Evolutionary conservation across 179 eudicot genomes (phyloP).

Genomic region (Amaranthus tricolor): DNA sequence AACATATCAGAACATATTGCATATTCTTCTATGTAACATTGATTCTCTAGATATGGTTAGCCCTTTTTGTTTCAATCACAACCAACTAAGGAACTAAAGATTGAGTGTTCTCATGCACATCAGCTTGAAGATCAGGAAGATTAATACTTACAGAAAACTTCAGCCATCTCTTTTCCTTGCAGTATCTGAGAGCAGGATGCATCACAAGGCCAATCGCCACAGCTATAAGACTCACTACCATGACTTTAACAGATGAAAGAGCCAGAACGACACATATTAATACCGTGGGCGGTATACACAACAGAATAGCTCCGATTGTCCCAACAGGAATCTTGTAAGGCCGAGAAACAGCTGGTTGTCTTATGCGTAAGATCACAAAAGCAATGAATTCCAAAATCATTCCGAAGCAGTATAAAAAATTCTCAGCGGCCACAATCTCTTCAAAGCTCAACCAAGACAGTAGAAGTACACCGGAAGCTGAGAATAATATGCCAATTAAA

Average conservation of each 20-base stretch:
- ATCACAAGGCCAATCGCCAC: slow-evolving; percentile 40
- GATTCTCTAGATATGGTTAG: slow-evolving; percentile 18
- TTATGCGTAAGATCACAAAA: slow-evolving; percentile 38
- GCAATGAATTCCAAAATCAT: slow-evolving; percentile 51
- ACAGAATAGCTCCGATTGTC: slow-evolving; percentile 38
- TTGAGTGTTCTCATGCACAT: slow-evolving; percentile 24
- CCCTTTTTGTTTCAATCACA: neutral
- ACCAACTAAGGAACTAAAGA: slow-evolving; percentile 35
- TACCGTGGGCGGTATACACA: slow-evolving; percentile 48
- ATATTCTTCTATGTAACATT: slow-evolving; percentile 11
- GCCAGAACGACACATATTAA: slow-evolving; percentile 47
- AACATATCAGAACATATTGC: slow-evolving; percentile 15
- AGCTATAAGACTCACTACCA: slow-evolving; percentile 44
- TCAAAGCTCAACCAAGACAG: slow-evolving; percentile 52
- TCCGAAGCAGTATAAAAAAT: slow-evolving; percentile 51
- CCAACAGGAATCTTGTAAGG: slow-evolving; percentile 45
- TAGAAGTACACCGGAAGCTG: slow-evolving; percentile 45
- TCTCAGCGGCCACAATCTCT: slow-evolving; percentile 49
- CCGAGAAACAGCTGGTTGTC: slow-evolving; percentile 34
- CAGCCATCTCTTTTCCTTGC: slow-evolving; percentile 38
- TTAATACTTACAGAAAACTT: slow-evolving; percentile 39
- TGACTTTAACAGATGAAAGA: slow-evolving; percentile 44
- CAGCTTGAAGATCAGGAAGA: slow-evolving; percentile 36
- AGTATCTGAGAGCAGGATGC: slow-evolving; percentile 39
- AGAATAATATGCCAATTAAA: slow-evolving; percentile 40